Base-by-base conservation (phyloP, 345 rosid genomes). In the Raphanus raphanistrum region DNA sequence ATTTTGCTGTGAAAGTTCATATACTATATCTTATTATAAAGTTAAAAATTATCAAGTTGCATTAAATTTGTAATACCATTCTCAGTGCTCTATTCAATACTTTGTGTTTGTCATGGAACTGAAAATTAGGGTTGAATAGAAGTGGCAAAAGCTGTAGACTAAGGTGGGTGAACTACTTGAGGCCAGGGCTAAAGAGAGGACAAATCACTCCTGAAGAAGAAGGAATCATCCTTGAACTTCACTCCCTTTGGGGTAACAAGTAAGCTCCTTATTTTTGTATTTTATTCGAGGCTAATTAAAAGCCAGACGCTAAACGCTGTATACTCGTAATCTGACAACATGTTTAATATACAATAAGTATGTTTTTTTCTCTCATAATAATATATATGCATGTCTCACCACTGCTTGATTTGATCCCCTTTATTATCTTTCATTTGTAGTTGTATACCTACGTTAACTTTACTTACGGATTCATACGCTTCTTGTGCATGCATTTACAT, bases 211-310 rank as follows among this genome's bases (percentile, higher is more conserved):
- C 97, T 73, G 92, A 84, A 26, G 98, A 94, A 50, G 96, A 92
- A 85, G 91, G 87, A 64, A 89, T 92, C 68, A 90, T 94, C 52
- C 82, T 90, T 72, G 97, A 94, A 67, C 77, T 94, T 43, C 97
- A 94, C 79, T 86, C 95, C 26, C 73, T 89, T 10, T 90, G 96
- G 97, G 97, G 97, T 6, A 92, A 94, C 89, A 90, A 88, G 98
- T 92, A 84, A 74, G 72, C 54, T 41, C 15, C 5, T 43, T 43
- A 31, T 32, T 68, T 61, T 21, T 11, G 33, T 10, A 1, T 15
- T 4, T 36, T 28, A 10, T 43, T 41, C 9, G 8, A 15, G 3
- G 1, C 32, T 5, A 10, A 16, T 21, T 50, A 17, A 48, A 17
- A 43, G 13, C 32, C 29, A 64, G 31, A 65, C 1, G 28, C 28